These are phyloP conservation scores for Coemansia sp. DNA, from an alignment of 192 early-diverging fungal genomes.

Conservation along the genomic window DNA sequence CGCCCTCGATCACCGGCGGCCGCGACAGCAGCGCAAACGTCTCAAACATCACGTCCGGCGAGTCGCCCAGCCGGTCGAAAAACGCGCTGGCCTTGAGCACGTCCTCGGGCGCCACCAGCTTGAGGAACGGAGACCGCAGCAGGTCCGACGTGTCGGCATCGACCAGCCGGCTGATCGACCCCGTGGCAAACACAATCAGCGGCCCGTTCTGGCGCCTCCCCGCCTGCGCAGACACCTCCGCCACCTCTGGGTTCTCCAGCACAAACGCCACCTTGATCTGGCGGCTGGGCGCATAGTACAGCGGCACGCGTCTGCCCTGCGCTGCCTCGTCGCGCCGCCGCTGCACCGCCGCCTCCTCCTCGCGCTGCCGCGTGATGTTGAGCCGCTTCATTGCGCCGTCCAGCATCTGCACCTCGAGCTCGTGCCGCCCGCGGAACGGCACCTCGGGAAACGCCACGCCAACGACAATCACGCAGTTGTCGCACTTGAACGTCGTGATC, in stretches of 20 bases:
- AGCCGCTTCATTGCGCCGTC: slow-evolving; percentile 31
- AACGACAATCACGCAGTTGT: slow-evolving; percentile 34
- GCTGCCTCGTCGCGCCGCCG: slow-evolving; percentile 8
- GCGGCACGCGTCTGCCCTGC: slow-evolving; percentile 12
- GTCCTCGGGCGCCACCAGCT: slow-evolving; percentile 44
- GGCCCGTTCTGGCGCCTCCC: slow-evolving; percentile 20
- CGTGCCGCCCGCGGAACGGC: slow-evolving; percentile 20
- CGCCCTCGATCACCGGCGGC: slow-evolving; percentile 42
- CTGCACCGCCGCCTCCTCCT: slow-evolving; percentile 5
- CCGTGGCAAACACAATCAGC: slow-evolving; percentile 34
- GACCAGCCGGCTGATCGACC: slow-evolving; percentile 27
- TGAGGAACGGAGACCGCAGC: slow-evolving; percentile 35
- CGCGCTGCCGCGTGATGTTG: slow-evolving; percentile 15
- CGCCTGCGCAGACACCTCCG: slow-evolving; percentile 10
- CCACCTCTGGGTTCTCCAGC: slow-evolving; percentile 27
- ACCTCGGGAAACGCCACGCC: slow-evolving; percentile 31
- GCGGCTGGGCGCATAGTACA: slow-evolving; percentile 32
- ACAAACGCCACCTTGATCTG: slow-evolving; percentile 44
- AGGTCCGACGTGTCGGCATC: slow-evolving; percentile 40
- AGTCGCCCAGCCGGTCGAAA: slow-evolving; percentile 29
- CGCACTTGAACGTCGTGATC: slow-evolving; percentile 35
- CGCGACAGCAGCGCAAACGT: slow-evolving; percentile 33
- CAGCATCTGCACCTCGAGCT: slow-evolving; percentile 44
- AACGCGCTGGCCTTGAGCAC: slow-evolving; percentile 26
- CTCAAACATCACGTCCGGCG: slow-evolving; percentile 34